Conservation (phyloP, 2,329 filamentous ascomycete species). For the Grosmannia penicillata region DNA sequence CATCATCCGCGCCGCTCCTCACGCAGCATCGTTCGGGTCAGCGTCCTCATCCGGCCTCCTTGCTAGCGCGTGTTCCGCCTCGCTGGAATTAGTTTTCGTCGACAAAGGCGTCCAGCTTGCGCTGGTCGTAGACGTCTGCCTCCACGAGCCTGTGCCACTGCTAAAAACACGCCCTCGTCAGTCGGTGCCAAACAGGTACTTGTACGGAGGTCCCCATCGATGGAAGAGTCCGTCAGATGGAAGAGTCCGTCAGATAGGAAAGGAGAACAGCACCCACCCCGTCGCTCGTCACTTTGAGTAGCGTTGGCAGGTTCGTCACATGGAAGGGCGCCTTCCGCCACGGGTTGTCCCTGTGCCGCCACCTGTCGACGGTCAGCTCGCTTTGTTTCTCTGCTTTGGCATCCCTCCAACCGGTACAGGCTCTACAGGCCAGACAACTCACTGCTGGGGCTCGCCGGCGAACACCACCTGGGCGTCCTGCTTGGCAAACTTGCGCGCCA, state of each 20-base stretch:
- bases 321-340: slow-evolving; percentile 1
- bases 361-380: neutral
- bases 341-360: neutral
- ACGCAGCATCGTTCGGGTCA: too few species aligned
- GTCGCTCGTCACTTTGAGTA: slow-evolving; percentile 2
- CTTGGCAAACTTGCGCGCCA: neutral
- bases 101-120: slow-evolving; percentile 2
- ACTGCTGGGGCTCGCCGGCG: neutral
- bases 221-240: too few species aligned
- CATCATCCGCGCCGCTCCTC: too few species aligned
- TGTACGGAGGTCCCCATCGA: too few species aligned
- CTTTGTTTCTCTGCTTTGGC: too few species aligned
- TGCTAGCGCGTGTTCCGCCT: too few species aligned
- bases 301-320: slow-evolving; percentile 2
- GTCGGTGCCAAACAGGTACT: too few species aligned
- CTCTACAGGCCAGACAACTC: too few species aligned
- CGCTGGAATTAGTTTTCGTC: neutral
- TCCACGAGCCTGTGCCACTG: slow-evolving; percentile 3
- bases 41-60: too few species aligned
- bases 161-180: too few species aligned
- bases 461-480: slow-evolving; percentile 1
- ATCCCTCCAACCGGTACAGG: too few species aligned
- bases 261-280: neutral
- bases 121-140: slow-evolving; percentile 2
- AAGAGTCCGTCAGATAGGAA: too few species aligned